phyloP scores from a whole-genome alignment of 331 rosid species.

The Dryas integrifolia region DNA sequence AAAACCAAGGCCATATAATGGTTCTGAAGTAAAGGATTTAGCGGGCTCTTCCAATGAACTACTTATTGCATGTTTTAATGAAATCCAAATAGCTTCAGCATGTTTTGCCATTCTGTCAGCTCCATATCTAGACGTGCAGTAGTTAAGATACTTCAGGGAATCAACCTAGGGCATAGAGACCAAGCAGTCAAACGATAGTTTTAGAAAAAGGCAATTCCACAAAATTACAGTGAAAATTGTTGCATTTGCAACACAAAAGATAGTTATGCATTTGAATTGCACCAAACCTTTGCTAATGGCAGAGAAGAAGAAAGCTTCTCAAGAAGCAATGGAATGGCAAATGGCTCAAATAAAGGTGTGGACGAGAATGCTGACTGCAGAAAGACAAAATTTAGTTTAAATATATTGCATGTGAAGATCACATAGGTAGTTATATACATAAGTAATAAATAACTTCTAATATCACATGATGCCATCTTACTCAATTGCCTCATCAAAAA shows the following conservation, averaged over 20 bases:
- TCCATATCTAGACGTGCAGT: slow-evolving; percentile 65
- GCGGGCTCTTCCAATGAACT: slow-evolving; percentile 50
- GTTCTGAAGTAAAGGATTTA: slow-evolving; percentile 43
- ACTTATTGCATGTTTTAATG: slow-evolving; percentile 58
- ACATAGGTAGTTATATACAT: slow-evolving; percentile 4
- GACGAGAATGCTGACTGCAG: slow-evolving; percentile 83
- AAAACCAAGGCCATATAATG: slow-evolving; percentile 52
- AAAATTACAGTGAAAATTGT: slow-evolving; percentile 5
- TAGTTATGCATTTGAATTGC: slow-evolving; percentile 20
- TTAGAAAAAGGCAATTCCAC: slow-evolving; percentile 1
- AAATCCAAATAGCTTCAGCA: slow-evolving; percentile 61
- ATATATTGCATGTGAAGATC: slow-evolving; percentile 16
- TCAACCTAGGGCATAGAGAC: slow-evolving; percentile 59
- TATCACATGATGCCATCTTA: slow-evolving; percentile 9
- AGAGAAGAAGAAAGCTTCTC: slow-evolving; percentile 87
- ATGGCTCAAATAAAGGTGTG: slow-evolving; percentile 76
- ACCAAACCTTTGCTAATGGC: slow-evolving; percentile 76
- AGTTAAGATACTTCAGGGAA: slow-evolving; percentile 79
- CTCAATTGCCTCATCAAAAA: neutral
- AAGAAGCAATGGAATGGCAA: slow-evolving; percentile 81
- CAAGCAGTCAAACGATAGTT: slow-evolving; percentile 19
- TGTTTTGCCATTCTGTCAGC: slow-evolving; percentile 74
- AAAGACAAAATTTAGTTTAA: slow-evolving; percentile 14
- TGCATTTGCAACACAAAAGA: slow-evolving; percentile 17
- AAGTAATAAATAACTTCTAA: slow-evolving; percentile 1